phyloP scores from a whole-genome alignment of 768 basidiomycete genomes.

The Kwoniella shandongensis region DNA sequence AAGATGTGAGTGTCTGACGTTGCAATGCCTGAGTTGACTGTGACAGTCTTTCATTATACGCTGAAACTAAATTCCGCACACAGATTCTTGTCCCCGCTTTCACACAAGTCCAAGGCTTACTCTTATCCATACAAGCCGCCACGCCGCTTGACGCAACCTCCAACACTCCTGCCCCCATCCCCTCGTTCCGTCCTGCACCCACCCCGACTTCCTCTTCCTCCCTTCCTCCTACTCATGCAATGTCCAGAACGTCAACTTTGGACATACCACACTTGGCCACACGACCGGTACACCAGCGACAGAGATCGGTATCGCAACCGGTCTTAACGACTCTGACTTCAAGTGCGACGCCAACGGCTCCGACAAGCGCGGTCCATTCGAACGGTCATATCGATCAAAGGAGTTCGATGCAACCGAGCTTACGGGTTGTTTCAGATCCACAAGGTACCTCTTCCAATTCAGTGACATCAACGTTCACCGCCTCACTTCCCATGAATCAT shows the following conservation, averaged over 20 bases:
- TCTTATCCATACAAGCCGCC: no score
- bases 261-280: background rate
- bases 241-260: slow-evolving; percentile 2
- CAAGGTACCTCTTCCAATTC: no score
- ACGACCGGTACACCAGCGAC: slow-evolving; percentile 11
- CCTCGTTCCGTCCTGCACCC: background rate
- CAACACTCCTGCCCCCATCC: background rate
- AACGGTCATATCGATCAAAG: no score
- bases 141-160: background rate
- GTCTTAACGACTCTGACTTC: no score
- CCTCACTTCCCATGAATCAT: no score
- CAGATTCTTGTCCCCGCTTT: slow-evolving; percentile 34
- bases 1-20: slow-evolving; percentile 28
- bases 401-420: no score
- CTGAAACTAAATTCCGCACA: background rate
- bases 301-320: slow-evolving; percentile 13
- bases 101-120: slow-evolving; percentile 7
- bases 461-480: no score
- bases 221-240: background rate
- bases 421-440: no score
- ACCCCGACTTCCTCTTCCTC: slow-evolving; percentile 9
- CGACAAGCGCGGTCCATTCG: no score
- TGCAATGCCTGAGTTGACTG: no score
- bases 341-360: no score
- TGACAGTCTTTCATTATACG: background rate